Evolutionary conservation across 371 early-diverging fungal species (phyloP).

Genomic region (Mucor velutinosus): DNA sequence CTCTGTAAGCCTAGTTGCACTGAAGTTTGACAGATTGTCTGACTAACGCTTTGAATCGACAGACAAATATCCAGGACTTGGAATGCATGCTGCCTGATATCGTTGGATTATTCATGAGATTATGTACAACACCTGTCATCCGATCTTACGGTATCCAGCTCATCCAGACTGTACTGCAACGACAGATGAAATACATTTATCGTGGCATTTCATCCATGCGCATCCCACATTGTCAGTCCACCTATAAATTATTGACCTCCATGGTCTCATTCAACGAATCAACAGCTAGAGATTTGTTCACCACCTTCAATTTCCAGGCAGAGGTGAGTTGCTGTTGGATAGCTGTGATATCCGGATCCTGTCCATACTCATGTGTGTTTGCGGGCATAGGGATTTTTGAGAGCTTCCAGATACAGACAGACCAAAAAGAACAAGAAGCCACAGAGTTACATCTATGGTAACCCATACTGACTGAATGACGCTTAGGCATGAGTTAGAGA

Average conservation of each 20-base stretch:
- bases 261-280: slow-evolving; percentile 44
- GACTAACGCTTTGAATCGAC: background rate
- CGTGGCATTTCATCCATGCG: slow-evolving; percentile 79
- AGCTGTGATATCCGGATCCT: background rate
- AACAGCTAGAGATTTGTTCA: slow-evolving; percentile 40
- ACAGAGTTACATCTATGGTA: slow-evolving; percentile 48
- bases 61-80: slow-evolving; percentile 44
- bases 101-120: slow-evolving; percentile 41
- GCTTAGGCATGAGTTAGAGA: too few relatives aligned
- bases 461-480: background rate
- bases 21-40: background rate
- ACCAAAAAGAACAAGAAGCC: slow-evolving; percentile 43
- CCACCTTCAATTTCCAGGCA: slow-evolving; percentile 50
- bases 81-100: slow-evolving; percentile 50
- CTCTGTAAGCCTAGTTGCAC: slow-evolving; percentile 21
- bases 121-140: slow-evolving; percentile 50
- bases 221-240: slow-evolving; percentile 44
- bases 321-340: slow-evolving; percentile 26
- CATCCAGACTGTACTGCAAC: slow-evolving; percentile 34
- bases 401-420: slow-evolving; percentile 48
- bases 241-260: slow-evolving; percentile 38
- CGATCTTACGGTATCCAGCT: slow-evolving; percentile 47
- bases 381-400: slow-evolving; percentile 37
- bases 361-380: background rate
- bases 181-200: slow-evolving; percentile 83